A percentile compares a stretch with the other conserved stretches of the same genome.
These are phyloP conservation scores for Drechslerella dactyloides DNA, from an alignment of 2,329 filamentous ascomycete species.

Conservation along the genomic window DNA sequence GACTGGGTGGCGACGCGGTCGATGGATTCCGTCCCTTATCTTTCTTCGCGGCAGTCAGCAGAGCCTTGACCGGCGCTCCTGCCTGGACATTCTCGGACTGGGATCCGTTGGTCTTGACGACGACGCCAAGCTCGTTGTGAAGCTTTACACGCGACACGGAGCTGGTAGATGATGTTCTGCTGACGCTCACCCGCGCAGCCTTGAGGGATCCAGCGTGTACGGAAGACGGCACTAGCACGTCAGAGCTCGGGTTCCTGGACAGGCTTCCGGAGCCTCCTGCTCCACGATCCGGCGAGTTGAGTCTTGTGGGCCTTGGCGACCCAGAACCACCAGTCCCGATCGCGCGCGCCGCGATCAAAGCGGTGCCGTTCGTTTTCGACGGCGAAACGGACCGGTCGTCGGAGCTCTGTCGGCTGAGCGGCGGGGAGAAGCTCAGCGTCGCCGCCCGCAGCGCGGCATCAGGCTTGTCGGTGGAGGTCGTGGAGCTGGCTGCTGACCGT, in stretches of 20 bases:
- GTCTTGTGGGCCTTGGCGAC: constrained; percentile 27
- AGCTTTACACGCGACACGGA: constrained; percentile 42
- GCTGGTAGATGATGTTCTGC: constrained; percentile 23
- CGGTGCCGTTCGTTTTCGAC: constrained; percentile 41
- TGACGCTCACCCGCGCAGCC: constrained; percentile 42
- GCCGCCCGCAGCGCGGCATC: constrained; percentile 45
- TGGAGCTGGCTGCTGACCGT: constrained; percentile 9
- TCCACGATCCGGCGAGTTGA: constrained; percentile 27
- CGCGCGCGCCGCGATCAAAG: constrained; percentile 46
- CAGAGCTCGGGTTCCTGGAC: constrained; percentile 44
- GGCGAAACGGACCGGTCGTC: constrained; percentile 21
- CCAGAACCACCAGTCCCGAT: constrained; percentile 38
- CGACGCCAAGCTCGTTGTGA: constrained; percentile 18
- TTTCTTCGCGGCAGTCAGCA: constrained; percentile 33
- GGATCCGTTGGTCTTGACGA: constrained; percentile 1
- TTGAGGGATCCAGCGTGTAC: constrained; percentile 36
- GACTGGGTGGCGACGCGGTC: constrained; percentile 30
- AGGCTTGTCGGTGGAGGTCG: constrained; percentile 20
- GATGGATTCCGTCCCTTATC: neutral
- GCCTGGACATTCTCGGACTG: constrained; percentile 34
- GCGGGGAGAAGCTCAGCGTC: constrained; percentile 46
- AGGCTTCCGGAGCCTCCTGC: constrained; percentile 11
- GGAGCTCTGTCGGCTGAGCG: constrained; percentile 27
- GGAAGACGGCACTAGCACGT: constrained; percentile 25
- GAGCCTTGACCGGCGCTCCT: constrained; percentile 21